Evolutionary conservation across 129 eudicot species (phyloP).

Genomic region (Deinandra increscens): DNA sequence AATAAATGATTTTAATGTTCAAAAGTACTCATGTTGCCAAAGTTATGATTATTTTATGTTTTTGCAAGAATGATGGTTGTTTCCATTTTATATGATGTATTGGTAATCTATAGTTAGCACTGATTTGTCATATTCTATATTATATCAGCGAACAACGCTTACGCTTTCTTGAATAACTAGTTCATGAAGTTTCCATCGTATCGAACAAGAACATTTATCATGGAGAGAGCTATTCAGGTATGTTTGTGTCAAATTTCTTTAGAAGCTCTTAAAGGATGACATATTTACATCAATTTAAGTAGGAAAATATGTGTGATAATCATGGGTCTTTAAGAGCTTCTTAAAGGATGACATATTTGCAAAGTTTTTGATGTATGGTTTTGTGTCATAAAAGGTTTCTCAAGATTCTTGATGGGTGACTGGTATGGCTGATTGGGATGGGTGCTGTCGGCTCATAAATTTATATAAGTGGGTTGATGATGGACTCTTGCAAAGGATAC

Average conservation of each 20-base stretch:
- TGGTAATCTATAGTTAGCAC: conserved; percentile 10
- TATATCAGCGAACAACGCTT: conserved; percentile 76
- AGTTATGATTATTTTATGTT: not conserved
- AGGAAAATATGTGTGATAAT: conserved; percentile 79
- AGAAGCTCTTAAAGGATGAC: conserved; percentile 10
- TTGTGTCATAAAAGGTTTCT: too few species aligned
- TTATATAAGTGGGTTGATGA: too few species aligned
- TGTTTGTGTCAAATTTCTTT: not conserved
- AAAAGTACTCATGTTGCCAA: not conserved
- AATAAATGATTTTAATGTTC: not conserved
- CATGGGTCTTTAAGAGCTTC: too few species aligned
- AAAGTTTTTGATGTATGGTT: too few species aligned
- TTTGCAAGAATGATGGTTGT: not conserved
- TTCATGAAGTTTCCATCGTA: conserved; percentile 80
- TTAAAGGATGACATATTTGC: too few species aligned
- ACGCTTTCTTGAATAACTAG: conserved; percentile 82
- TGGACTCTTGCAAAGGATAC: too few species aligned
- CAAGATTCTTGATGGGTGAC: too few species aligned
- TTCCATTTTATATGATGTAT: not conserved
- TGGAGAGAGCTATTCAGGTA: conserved; percentile 98
- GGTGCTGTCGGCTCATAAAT: too few species aligned
- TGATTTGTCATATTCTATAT: not conserved
- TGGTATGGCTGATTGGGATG: too few species aligned
- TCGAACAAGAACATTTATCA: conserved; percentile 51
- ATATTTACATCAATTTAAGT: conserved; percentile 10